Conservation (phyloP, 2,329 filamentous ascomycete genomes). For the Penicillium sp. region DNA sequence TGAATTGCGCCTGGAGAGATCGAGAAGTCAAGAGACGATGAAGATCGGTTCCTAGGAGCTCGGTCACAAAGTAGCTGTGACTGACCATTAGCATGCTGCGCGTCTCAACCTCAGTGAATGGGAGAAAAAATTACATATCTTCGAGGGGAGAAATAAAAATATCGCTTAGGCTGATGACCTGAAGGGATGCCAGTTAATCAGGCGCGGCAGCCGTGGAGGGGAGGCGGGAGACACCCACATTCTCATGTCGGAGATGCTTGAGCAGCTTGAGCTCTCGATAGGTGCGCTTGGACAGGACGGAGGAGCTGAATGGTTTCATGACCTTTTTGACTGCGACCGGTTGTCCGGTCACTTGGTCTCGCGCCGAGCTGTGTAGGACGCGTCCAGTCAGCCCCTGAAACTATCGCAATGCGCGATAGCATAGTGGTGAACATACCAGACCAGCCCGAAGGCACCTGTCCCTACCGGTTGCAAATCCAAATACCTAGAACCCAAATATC, state of each 20-base stretch:
- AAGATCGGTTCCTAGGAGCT: slow-evolving; percentile 93
- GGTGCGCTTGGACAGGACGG: slow-evolving; percentile 93
- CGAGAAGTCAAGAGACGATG: slow-evolving; percentile 93
- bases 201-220: no score
- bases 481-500: slow-evolving; percentile 62
- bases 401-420: slow-evolving; percentile 3
- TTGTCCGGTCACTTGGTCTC: slow-evolving; percentile 95
- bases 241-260: slow-evolving; percentile 96
- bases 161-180: slow-evolving; percentile 97
- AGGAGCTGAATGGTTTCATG: slow-evolving; percentile 99
- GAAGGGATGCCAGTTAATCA: slow-evolving; percentile 20
- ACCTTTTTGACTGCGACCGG: slow-evolving; percentile 99
- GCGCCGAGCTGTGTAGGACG: slow-evolving; percentile 71
- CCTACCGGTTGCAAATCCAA: slow-evolving; percentile 97
- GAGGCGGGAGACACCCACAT: slow-evolving; percentile 56
- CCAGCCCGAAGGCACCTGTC: slow-evolving; percentile 98
- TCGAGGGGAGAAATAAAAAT: slow-evolving; percentile 99
- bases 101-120: neutral
- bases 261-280: slow-evolving; percentile 96
- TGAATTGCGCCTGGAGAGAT: slow-evolving; percentile 98
- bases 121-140: slow-evolving; percentile 73
- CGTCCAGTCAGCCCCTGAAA: slow-evolving; percentile 15
- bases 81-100: slow-evolving; percentile 12
- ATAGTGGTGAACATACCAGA: slow-evolving; percentile 69
- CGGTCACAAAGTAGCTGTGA: slow-evolving; percentile 97